Percentiles rank a stretch among this genome's conserved stretches.
These are phyloP conservation scores for Phascolomyces articulosus DNA, from an alignment of 371 early-diverging fungal genomes.

Conservation along the genomic window DNA sequence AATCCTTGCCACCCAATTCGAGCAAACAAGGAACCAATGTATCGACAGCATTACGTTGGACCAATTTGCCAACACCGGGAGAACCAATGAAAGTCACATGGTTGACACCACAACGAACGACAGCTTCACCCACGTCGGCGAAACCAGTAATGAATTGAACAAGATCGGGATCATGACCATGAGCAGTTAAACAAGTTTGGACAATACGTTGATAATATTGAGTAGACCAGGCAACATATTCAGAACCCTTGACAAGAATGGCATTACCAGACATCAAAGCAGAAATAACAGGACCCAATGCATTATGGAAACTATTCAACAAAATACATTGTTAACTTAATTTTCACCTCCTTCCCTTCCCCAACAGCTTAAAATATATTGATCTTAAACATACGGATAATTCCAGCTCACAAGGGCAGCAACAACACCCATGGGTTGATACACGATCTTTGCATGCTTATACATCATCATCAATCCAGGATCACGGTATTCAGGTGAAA, in stretches of 20 bases:
- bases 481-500: constrained; percentile 68
- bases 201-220: constrained; percentile 68
- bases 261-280: constrained; percentile 88
- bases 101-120: constrained; percentile 66
- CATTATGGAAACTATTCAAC: constrained; percentile 71
- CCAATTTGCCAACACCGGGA: constrained; percentile 77
- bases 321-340: neutral
- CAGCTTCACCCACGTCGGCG: constrained; percentile 78
- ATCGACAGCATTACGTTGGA: constrained; percentile 75
- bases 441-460: constrained; percentile 77
- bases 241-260: constrained; percentile 82
- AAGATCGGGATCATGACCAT: constrained; percentile 77
- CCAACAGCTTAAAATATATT: no score
- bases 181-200: constrained; percentile 61
- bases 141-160: constrained; percentile 83
- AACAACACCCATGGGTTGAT: constrained; percentile 82
- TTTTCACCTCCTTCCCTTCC: neutral
- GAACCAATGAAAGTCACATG: constrained; percentile 89
- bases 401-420: constrained; percentile 85
- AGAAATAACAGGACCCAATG: constrained; percentile 81
- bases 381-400: constrained; percentile 57
- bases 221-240: constrained; percentile 86
- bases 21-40: constrained; percentile 83
- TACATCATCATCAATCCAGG: constrained; percentile 79
- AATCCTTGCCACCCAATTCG: constrained; percentile 93